Base-by-base conservation (phyloP, 2,329 filamentous ascomycete genomes). In the Elsinoe perseae region DNA sequence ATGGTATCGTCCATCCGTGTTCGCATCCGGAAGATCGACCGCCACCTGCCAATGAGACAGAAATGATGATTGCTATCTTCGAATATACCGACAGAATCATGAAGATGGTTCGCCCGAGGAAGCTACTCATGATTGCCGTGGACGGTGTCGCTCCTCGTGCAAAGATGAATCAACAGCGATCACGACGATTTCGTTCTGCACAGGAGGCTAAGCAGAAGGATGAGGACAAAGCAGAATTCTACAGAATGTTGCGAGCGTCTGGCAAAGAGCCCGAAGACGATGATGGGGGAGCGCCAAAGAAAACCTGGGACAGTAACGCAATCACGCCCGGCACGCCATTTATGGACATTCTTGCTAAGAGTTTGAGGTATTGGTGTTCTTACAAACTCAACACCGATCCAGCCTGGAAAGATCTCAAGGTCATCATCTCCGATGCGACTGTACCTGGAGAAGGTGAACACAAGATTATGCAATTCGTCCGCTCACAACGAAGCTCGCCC, bases 1-100 rank as follows among this genome's bases (percentile, higher is more conserved):
- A 98, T 72, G 95, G 93, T 69, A 98, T 98, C 63, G 93, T 98
- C 34, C 93, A 98, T 76, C 95, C 95, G 28, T 98, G 93, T 75
- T 95, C 92, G 46, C 93, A 98, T 74, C 93, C 93, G 0, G 93
- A 98, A 71, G 92, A 97, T 67, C 83, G 84, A 61, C 90, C 93
- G 1, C 83, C 93, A 3, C 93, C 93, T 9, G 87, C 86, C 66
- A 92, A 93, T 59, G 93, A 98, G 75, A 89, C 95, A 70, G 93
- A 97, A 74, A 98, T 98, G 93, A 98, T 98, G 93, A 71, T 96
- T 65, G 95, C 95, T 68, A 85, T 98, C 60, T 98, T 98, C 78
- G 89, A 86, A 68, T 98, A 98, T 73, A 98, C 93, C n/a, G 91
- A 98, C 69, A 86, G 93, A 59, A 91, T 98, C 21, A 89, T 98